Evolutionary conservation across 495 filamentous ascomycete species (phyloP).

Genomic region (Tetracladium marchalianum): DNA sequence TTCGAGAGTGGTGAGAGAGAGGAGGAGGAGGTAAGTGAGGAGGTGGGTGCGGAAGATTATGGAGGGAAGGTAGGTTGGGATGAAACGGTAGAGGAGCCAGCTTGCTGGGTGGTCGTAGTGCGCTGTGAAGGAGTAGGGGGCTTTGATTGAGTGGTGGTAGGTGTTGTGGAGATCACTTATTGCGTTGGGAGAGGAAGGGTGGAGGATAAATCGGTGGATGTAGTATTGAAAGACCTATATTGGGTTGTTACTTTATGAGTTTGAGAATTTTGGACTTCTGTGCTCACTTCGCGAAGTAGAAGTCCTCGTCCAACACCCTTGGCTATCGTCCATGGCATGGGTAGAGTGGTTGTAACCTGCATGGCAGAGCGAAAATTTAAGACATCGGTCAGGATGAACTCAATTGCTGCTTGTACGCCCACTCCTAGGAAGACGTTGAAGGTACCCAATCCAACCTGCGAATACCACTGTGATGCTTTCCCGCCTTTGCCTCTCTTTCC

Average conservation of each 20-base stretch:
- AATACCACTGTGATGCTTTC: slow-evolving; percentile 31
- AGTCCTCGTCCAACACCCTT: slow-evolving; percentile 43
- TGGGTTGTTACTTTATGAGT: slow-evolving; percentile 39
- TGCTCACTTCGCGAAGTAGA: slow-evolving; percentile 43
- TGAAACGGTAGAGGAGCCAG: slow-evolving; percentile 56
- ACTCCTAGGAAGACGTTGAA: slow-evolving; percentile 56
- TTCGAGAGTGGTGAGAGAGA: slow-evolving; percentile 59
- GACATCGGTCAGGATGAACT: slow-evolving; percentile 40
- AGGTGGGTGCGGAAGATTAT: slow-evolving; percentile 58
- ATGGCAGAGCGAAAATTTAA: slow-evolving; percentile 45
- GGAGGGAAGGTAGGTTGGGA: slow-evolving; percentile 68
- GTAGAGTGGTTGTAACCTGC: slow-evolving; percentile 45
- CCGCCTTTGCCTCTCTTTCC: slow-evolving; percentile 15
- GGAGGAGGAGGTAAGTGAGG: slow-evolving; percentile 65
- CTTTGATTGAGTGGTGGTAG: slow-evolving; percentile 55
- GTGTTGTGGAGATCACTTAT: slow-evolving; percentile 36
- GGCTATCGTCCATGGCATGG: slow-evolving; percentile 50
- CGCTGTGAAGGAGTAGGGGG: slow-evolving; percentile 57
- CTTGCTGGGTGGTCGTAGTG: slow-evolving; percentile 77
- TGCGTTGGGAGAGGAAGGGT: slow-evolving; percentile 28
- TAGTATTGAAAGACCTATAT: slow-evolving; percentile 40
- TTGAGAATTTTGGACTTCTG: slow-evolving; percentile 27
- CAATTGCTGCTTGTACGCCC: slow-evolving; percentile 45
- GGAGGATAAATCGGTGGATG: slow-evolving; percentile 63
- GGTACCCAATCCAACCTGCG: slow-evolving; percentile 42